These are phyloP conservation scores for Trichoderma virens DNA, from an alignment of 495 filamentous ascomycete species.

Conservation along the genomic window DNA sequence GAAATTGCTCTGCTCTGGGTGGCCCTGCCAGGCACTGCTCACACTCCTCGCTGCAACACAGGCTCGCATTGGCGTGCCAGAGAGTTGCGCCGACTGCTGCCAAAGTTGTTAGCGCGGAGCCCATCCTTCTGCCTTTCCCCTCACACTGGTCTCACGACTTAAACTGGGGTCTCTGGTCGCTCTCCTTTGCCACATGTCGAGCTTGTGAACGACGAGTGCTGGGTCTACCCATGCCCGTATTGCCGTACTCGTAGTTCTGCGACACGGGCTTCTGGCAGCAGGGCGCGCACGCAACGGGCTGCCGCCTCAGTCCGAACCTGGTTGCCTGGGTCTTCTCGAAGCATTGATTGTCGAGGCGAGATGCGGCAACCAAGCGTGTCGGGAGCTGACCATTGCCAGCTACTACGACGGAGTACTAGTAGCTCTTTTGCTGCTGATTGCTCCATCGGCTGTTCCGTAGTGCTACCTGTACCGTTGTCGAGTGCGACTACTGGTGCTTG, in stretches of 20 bases:
- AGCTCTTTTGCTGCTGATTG: not conserved
- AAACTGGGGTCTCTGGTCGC: not conserved
- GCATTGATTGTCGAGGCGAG: not conserved
- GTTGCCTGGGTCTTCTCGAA: not conserved
- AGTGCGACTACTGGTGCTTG: too few relatives aligned
- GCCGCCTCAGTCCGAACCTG: too few relatives aligned
- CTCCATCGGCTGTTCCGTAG: not conserved
- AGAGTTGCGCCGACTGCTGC: conserved; percentile 7
- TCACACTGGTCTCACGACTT: conserved; percentile 2
- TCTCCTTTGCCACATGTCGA: not conserved
- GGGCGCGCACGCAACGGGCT: not conserved
- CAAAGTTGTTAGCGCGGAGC: not conserved
- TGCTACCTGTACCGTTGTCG: not conserved
- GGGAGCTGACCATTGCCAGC: not conserved
- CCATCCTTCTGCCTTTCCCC: not conserved
- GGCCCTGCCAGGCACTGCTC: not conserved
- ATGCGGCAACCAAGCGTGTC: not conserved
- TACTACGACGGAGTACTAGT: not conserved
- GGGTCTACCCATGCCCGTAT: too few relatives aligned
- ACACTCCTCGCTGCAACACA: not conserved
- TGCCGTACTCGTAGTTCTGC: too few relatives aligned
- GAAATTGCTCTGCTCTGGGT: conserved; percentile 1
- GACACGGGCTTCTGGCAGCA: too few relatives aligned
- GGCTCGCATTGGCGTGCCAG: not conserved
- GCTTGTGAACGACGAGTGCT: too few relatives aligned